A percentile compares a stretch with the other conserved stretches of the same genome.
These are phyloP conservation scores for Boletus sp. DNA, from an alignment of 768 basidiomycete species.

Conservation along the genomic window DNA sequence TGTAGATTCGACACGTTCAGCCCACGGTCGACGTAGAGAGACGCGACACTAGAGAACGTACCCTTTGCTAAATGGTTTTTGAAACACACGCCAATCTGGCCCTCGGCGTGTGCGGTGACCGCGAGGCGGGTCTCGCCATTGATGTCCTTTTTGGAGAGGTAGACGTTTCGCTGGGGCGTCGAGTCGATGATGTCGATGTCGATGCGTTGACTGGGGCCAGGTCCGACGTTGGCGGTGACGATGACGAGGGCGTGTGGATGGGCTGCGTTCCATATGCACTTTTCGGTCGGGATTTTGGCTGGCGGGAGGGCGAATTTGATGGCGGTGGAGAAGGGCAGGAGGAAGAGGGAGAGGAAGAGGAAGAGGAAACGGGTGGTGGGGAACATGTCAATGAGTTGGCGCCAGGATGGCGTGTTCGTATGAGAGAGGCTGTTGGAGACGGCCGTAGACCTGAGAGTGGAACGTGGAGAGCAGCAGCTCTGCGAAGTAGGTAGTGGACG, in stretches of 20 bases:
- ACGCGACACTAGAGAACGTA: conserved; percentile 29
- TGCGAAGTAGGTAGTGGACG: no score
- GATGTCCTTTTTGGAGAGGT: conserved; percentile 85
- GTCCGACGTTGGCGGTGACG: conserved; percentile 90
- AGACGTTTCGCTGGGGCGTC: conserved; percentile 79
- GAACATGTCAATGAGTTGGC: conserved; percentile 3
- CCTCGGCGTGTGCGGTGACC: conserved; percentile 89
- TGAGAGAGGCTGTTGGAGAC: no score
- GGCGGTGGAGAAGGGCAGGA: conserved; percentile 40
- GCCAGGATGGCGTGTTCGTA: no score
- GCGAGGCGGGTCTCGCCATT: conserved; percentile 91
- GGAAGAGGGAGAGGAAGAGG: conserved; percentile 20
- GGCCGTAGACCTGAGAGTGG: no score
- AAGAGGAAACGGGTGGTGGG: background rate
- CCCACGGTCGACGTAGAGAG: background rate
- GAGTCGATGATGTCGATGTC: conserved; percentile 96
- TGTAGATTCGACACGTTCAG: conserved; percentile 17
- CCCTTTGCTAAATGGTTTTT: conserved; percentile 75
- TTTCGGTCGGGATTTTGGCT: conserved; percentile 66
- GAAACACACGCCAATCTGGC: conserved; percentile 95
- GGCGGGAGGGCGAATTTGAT: conserved; percentile 87
- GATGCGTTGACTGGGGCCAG: conserved; percentile 72
- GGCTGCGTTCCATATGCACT: conserved; percentile 96
- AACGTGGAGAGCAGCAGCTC: no score
- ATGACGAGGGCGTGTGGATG: conserved; percentile 87